Evolutionary conservation across 345 rosid species (phyloP).

Genomic region (Eucalyptus albens): DNA sequence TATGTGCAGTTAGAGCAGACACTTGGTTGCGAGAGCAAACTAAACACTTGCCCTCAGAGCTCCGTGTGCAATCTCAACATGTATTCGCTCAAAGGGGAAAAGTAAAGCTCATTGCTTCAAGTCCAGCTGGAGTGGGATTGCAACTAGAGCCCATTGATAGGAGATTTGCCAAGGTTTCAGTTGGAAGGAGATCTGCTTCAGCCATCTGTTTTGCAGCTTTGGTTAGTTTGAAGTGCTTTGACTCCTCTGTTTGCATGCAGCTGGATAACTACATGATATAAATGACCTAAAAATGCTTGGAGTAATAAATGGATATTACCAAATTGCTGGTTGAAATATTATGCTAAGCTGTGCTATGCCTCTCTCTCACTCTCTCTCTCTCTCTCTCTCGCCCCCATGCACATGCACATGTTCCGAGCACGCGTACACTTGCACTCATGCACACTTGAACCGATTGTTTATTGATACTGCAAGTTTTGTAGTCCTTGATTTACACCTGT

Average conservation of each 20-base stretch:
- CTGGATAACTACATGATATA: not conserved
- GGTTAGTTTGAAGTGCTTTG: not conserved
- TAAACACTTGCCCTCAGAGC: not conserved
- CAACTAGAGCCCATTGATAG: not conserved
- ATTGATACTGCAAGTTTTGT: not conserved
- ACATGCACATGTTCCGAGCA: not conserved
- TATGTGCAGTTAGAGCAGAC: not conserved
- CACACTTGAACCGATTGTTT: not conserved
- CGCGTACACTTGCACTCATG: fast-evolving
- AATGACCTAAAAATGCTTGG: not conserved
- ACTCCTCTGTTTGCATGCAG: not conserved
- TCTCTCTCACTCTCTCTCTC: not conserved
- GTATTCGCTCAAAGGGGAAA: not conserved
- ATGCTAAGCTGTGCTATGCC: not conserved
- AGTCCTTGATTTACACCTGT: not conserved
- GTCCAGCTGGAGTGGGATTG: not conserved
- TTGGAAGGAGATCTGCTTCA: not conserved
- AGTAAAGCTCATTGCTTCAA: not conserved
- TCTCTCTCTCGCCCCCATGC: no score
- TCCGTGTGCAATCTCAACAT: not conserved
- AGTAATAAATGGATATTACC: not conserved
- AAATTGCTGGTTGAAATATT: not conserved
- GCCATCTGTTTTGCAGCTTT: not conserved
- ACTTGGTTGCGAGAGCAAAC: not conserved
- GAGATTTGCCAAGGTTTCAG: not conserved